Evolutionary conservation across 2,329 filamentous ascomycete species (phyloP).

Genomic region (Venturia carpophila): DNA sequence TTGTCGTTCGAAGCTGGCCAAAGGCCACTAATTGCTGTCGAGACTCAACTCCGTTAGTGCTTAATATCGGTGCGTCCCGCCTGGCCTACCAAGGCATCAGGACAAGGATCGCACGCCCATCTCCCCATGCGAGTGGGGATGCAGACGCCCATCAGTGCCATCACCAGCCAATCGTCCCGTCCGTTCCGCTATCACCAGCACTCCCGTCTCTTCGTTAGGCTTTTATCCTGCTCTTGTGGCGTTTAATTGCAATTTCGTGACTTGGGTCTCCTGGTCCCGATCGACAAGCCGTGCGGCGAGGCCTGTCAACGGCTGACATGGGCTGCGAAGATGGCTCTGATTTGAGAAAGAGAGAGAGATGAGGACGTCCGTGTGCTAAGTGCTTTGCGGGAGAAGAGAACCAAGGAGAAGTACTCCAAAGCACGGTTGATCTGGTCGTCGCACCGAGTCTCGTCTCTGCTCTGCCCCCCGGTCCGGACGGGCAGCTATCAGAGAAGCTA

Average conservation of each 20-base stretch:
- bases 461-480: neutral
- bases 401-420: neutral
- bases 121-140: neutral
- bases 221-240: neutral
- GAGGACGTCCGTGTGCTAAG: neutral
- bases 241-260: neutral
- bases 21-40: neutral
- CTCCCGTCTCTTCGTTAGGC: slow-evolving; percentile 4
- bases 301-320: slow-evolving; percentile 1
- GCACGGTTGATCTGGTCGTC: neutral
- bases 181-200: slow-evolving; percentile 5
- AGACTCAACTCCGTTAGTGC: neutral
- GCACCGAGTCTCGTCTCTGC: neutral
- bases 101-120: slow-evolving; percentile 5
- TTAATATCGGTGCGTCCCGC: slow-evolving; percentile 3
- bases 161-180: slow-evolving; percentile 11
- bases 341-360: neutral
- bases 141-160: neutral
- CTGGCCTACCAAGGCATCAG: neutral
- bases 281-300: slow-evolving; percentile 8
- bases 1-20: neutral
- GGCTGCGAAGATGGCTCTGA: neutral
- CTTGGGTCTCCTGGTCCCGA: neutral
- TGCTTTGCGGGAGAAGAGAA: neutral
- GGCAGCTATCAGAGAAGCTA: neutral